Percentiles rank a stretch among this genome's conserved stretches.
phyloP scores from a whole-genome alignment of 257 asterid genomes.

The Primulina tabacum region DNA sequence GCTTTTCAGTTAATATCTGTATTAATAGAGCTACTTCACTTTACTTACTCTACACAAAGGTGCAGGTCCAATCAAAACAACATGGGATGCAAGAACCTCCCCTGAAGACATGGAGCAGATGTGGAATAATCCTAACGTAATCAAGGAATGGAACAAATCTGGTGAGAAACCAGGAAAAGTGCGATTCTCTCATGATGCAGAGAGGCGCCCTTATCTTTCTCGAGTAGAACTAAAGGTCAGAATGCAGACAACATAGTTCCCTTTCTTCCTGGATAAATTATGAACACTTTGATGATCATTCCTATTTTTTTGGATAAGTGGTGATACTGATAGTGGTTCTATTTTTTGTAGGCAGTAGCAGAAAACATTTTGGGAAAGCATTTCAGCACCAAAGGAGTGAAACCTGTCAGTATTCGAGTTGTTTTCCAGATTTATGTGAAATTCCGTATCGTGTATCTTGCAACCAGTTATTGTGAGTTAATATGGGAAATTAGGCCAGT shows the following conservation, averaged over 20 bases:
- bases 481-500: background rate
- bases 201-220: conserved; percentile 77
- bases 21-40: conserved; percentile 11
- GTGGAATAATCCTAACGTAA: conserved; percentile 68
- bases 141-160: conserved; percentile 80
- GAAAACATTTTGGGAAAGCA: conserved; percentile 62
- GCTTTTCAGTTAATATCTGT: background rate
- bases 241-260: conserved; percentile 11
- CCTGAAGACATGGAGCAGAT: conserved; percentile 77
- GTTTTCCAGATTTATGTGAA: conserved; percentile 17
- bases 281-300: conserved; percentile 2
- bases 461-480: background rate
- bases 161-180: conserved; percentile 84
- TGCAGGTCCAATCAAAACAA: conserved; percentile 42
- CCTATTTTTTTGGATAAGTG: background rate
- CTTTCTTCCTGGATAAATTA: conserved; percentile 4
- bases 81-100: conserved; percentile 90
- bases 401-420: conserved; percentile 58
- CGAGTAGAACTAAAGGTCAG: conserved; percentile 83
- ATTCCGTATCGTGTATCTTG: background rate
- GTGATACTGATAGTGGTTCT: conserved; percentile 17
- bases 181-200: conserved; percentile 68
- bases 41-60: conserved; percentile 24
- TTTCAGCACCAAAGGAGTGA: conserved; percentile 47
- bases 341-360: conserved; percentile 62